Evolutionary conservation across 805 yeast species (phyloP), one percentile per base, ranked within the genome.

Genomic region (Wickerhamiella slavikovae): DNA sequence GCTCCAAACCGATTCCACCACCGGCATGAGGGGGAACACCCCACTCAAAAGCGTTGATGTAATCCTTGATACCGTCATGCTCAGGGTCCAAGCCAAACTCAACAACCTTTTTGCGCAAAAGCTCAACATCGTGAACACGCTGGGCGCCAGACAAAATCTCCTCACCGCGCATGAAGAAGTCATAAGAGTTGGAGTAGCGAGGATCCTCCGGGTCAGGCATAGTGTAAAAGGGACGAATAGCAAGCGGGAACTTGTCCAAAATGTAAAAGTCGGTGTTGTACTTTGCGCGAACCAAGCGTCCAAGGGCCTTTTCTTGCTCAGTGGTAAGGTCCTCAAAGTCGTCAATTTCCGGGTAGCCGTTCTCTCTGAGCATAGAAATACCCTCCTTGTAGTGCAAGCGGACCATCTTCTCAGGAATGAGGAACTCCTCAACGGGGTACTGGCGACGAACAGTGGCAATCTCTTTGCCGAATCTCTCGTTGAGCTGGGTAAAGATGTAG

Each of bases 11-110:
- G 52, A 89, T 89, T 57, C 99, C 99, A 61, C 98, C 99, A 54
- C 99, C 99, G 21, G 93, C 99, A 48, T 89, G 99, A 29, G 99
- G 98, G 39, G 93, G 75, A 64, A 95, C 85, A 13, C 96, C 99
- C 51, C 74, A 85, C 27, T 68, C 60, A 63, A 89, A 89, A 12
- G 94, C 91, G 38, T 85, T 85, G 35, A 78, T 73, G 58, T 89
- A 89, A 51, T 89, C 96, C 50, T 66, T 65, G 44, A 85, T 59
- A 39, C 96, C 98, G 20, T 79, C 77, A 35, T 66, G 65, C 35
- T 60, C 58, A 35, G 92, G 78, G 49, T 79, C 78, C 32, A 89
- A 70, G 17, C 68, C 96, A 47, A 76, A 93, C 22, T 64, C 75
- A 28, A 54, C 60, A 76, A 89, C 71, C 60, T 96, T 71, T 58